Base-by-base conservation (phyloP, 768 basidiomycete species). In the Filobasidium floriforme region DNA sequence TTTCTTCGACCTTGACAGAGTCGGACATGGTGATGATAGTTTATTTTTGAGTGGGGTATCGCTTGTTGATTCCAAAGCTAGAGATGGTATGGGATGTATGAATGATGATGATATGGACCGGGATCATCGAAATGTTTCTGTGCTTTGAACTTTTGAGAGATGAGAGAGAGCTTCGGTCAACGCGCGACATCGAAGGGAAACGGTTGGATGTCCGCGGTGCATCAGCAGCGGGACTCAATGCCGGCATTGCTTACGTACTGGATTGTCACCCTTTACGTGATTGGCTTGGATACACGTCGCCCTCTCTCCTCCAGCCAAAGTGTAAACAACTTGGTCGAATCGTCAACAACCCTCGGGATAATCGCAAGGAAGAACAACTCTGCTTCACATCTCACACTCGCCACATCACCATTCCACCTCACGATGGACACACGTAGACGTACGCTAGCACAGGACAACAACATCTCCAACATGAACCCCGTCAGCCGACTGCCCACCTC, bases 391-490 rank as follows among this genome's bases (percentile, higher is more conserved):
- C 32, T 37, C 32, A 37, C 32, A 37, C 32, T n/a, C n/a, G n/a
- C 32, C 32, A 37, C 32, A 37, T n/a, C n/a, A n/a, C n/a, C n/a
- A n/a, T n/a, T n/a, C n/a, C n/a, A n/a, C n/a, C n/a, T n/a, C 32
- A 49, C 4, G 18, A 57, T 26, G 54, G 54, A 57, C 24, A 26
- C 54, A 15, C 22, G 54, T 2, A 57, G n/a, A 28, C 19, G 54
- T 14, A 57, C 54, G 2, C 54, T 57, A 57, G 54, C 54, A 57
- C 54, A 57, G 29, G 54, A 57, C 15, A 57, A 57, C 54, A 57
- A 57, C 26, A 57, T 57, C 19, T 15, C 29, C 54, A 57, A 57
- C 54, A 57, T 57, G 54, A 57, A 28, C 29, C 46, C 54, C 54
- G 26, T 3, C 54, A 57, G 46, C 46, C 54, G 54, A 15, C 22